Base-by-base conservation (phyloP, 345 rosid species). In the Anacardium occidentale region DNA sequence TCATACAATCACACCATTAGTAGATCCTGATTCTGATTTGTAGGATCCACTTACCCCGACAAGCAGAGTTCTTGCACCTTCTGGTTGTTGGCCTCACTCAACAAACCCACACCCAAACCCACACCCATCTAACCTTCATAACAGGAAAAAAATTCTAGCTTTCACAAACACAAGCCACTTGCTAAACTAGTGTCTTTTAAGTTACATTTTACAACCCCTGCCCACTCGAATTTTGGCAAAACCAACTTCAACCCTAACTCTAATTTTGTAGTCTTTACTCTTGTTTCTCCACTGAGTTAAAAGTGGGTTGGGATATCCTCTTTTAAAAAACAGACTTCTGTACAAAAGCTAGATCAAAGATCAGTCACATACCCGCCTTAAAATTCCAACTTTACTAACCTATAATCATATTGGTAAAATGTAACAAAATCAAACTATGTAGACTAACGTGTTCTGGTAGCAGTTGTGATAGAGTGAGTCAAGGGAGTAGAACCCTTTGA, bases 401-500 rank as follows among this genome's bases (percentile, higher is more conserved):
- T 76, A 72, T 71, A 72, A 66, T 67, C 64, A 70, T 77, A 76
- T 66, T 68, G 71, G 79, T 71, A 57, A 34, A 67, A 45, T 55
- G 54, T 6, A 61, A 66, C 48, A 66, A 65, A 70, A 68, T 74
- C 72, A 71, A 75, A 62, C 48, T 6, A 7, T 63, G 54, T 53
- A 42, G 59, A 6, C 42, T 37, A 37, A 37, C 4, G 61, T 21
- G 44, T 55, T 51, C 65, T 68, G 48, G 72, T 48, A 62, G 65
- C 34, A 37, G 42, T 34, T 1, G 34, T 5, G 42, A 37, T 1
- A 37, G 42, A 37, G 10, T 56, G 21, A 24, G 85, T 91, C 83
- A 90, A 63, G 83, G 93, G 78, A 90, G 92, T 63, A 77, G 80
- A 72, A 88, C 78, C 76, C 87, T 88, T 75, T 82, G 97, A 75